Evolutionary conservation across 345 rosid species (phyloP).

Genomic region (Hypericum androsaemum): DNA sequence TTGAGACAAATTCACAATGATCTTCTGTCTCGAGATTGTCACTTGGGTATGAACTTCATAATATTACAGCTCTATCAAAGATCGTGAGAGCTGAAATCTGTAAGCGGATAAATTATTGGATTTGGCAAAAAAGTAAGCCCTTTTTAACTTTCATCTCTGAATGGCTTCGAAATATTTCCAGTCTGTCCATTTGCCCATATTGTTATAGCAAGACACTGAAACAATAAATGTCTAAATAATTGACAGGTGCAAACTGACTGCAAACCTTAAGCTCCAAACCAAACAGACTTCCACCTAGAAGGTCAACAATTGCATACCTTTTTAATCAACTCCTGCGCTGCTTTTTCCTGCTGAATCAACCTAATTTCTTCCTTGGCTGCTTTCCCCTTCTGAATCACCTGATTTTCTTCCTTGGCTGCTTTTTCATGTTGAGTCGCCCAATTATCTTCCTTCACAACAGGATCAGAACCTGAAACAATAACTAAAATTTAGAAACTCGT

Average conservation of each 20-base stretch:
- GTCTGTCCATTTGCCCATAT: no score
- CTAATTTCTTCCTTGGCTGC: neutral
- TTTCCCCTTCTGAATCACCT: conserved; percentile 17
- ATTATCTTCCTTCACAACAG: no score
- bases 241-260: neutral
- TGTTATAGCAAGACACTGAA: no score
- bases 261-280: neutral
- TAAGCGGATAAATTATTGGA: no score
- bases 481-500: conserved; percentile 1
- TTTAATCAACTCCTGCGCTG: conserved; percentile 17
- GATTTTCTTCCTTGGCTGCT: conserved; percentile 16
- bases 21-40: no score
- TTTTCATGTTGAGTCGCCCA: conserved; percentile 1
- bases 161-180: no score
- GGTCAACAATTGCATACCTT: conserved; percentile 30
- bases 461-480: conserved; percentile 37
- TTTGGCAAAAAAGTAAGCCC: no score
- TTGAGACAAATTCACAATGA: no score
- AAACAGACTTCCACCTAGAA: neutral
- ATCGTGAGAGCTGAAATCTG: no score
- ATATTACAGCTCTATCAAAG: no score
- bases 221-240: conserved; percentile 11
- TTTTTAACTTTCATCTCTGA: no score
- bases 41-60: no score
- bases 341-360: conserved; percentile 20